Conservation (phyloP, 1,139 yeast species). For the Suhomyces yuchorum region DNA sequence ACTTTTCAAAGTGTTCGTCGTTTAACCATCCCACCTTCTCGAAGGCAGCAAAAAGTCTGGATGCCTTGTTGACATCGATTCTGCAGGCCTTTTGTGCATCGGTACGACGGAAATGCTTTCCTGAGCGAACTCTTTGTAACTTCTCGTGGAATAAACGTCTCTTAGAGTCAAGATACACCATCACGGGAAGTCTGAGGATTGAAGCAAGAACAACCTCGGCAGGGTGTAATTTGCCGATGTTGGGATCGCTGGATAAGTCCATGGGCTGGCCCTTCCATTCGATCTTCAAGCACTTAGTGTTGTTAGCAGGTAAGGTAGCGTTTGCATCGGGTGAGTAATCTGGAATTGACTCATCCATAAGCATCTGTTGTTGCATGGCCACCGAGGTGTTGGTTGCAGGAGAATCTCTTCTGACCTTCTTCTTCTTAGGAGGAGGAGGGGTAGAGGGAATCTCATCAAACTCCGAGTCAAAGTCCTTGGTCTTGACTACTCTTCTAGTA, state of each 20-base stretch:
- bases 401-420: slow-evolving; percentile 33
- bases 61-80: slow-evolving; percentile 95
- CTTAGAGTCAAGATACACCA: slow-evolving; percentile 87
- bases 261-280: slow-evolving; percentile 99
- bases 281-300: slow-evolving; percentile 70
- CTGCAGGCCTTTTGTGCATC: slow-evolving; percentile 98
- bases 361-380: slow-evolving; percentile 45
- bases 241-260: slow-evolving; percentile 82
- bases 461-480: slow-evolving; percentile 16
- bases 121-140: slow-evolving; percentile 71
- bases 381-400: slow-evolving; percentile 31
- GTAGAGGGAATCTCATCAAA: slow-evolving; percentile 16
- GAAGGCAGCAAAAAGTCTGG: slow-evolving; percentile 86
- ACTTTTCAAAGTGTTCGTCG: slow-evolving; percentile 68
- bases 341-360: slow-evolving; percentile 59
- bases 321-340: slow-evolving; percentile 76
- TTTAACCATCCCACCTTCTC: slow-evolving; percentile 96
- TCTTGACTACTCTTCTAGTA: slow-evolving; percentile 56
- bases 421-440: slow-evolving; percentile 35
- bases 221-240: slow-evolving; percentile 73
- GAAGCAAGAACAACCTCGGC: slow-evolving; percentile 90
- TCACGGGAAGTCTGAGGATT: slow-evolving; percentile 83
- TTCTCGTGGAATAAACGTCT: slow-evolving; percentile 87
- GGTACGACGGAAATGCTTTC: slow-evolving; percentile 89
- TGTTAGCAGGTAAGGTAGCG: slow-evolving; percentile 64